Evolutionary conservation across 257 asterid species (phyloP).

Genomic region (Prunella vulgaris): DNA sequence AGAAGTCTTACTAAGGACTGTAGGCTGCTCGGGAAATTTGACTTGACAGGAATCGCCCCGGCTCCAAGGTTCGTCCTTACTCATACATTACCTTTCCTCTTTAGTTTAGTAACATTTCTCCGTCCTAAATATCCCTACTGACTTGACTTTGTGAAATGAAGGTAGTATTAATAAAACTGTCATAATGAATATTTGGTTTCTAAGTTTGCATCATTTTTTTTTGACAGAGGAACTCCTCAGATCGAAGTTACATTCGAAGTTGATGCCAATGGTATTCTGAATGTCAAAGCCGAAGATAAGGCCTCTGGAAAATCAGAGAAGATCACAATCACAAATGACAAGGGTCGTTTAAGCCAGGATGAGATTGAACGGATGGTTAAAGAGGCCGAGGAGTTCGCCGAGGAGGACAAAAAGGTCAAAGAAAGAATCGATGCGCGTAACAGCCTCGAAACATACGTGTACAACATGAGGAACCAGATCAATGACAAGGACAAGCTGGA

Average conservation of each 20-base stretch:
- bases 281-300: constrained; percentile 84
- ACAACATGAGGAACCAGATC: constrained; percentile 79
- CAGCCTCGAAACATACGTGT: constrained; percentile 64
- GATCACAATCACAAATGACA: constrained; percentile 88
- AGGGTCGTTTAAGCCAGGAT: constrained; percentile 79
- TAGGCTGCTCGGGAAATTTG: constrained; percentile 76
- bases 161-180: neutral
- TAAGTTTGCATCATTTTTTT: neutral
- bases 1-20: constrained; percentile 82
- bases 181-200: neutral
- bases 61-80: constrained; percentile 52
- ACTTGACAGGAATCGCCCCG: constrained; percentile 68
- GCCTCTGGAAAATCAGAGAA: constrained; percentile 79
- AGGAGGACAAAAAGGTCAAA: constrained; percentile 83
- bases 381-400: constrained; percentile 84
- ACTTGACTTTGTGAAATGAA: neutral
- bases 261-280: constrained; percentile 75
- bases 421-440: constrained; percentile 80
- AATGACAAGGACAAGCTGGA: constrained; percentile 80
- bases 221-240: constrained; percentile 76
- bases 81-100: neutral
- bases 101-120: too few relatives aligned
- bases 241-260: constrained; percentile 86
- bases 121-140: neutral
- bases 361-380: constrained; percentile 87